Conservation (phyloP, 352 stramenopile genomes). For the Globisporangium polare region DNA sequence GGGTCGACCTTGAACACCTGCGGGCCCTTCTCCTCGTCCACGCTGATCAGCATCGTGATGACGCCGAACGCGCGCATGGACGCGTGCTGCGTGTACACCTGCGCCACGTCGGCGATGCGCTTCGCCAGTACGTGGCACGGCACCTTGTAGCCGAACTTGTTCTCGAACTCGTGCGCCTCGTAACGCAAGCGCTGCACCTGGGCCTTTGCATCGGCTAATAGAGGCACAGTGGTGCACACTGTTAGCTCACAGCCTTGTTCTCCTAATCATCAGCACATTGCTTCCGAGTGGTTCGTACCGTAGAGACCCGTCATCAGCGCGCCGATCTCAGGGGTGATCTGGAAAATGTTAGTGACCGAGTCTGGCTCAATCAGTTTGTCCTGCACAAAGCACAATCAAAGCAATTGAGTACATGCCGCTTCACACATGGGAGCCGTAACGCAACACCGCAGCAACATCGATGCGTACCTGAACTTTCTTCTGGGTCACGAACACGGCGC, state of each 20-base stretch:
- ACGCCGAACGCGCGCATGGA: slow-evolving; percentile 95
- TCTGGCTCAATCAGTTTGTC: slow-evolving; percentile 95
- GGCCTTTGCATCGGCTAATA: slow-evolving; percentile 84
- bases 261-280: not conserved
- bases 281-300: slow-evolving; percentile 24
- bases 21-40: slow-evolving; percentile 98
- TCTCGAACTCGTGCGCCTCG: slow-evolving; percentile 97
- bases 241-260: not conserved
- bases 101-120: slow-evolving; percentile 96
- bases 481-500: slow-evolving; percentile 95
- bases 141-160: slow-evolving; percentile 95
- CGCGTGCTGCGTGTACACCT: slow-evolving; percentile 94
- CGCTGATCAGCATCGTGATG: slow-evolving; percentile 95
- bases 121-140: slow-evolving; percentile 94
- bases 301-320: slow-evolving; percentile 94
- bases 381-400: slow-evolving; percentile 24
- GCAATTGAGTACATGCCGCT: not conserved
- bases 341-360: slow-evolving; percentile 96
- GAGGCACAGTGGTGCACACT: not conserved
- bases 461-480: slow-evolving; percentile 95
- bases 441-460: not conserved
- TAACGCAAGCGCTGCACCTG: slow-evolving; percentile 95
- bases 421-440: not conserved
- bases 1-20: slow-evolving; percentile 99
- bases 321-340: slow-evolving; percentile 94